A percentile compares a stretch with the other conserved stretches of the same genome.
phyloP scores from a whole-genome alignment of 441 rosid species.

The Pelargonium fulgidum region DNA sequence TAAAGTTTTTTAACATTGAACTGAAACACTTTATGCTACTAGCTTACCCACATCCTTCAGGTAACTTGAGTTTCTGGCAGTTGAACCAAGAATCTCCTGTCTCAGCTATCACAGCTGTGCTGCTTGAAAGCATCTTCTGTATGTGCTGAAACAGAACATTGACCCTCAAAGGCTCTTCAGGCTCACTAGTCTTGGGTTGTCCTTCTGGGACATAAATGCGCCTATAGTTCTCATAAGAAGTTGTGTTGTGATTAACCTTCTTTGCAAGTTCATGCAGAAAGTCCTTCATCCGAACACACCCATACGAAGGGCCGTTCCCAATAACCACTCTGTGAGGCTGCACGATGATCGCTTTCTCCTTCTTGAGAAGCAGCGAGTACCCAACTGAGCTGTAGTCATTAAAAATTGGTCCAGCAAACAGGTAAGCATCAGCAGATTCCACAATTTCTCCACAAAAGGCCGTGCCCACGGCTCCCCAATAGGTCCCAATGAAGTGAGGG shows the following conservation, averaged over 20 bases:
- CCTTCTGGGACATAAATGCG: conserved; percentile 79
- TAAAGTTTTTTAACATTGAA: too few species aligned
- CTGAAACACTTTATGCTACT: too few species aligned
- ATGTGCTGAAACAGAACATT: conserved; percentile 71
- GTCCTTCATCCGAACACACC: conserved; percentile 81
- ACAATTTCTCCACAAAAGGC: conserved; percentile 80
- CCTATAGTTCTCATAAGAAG: conserved; percentile 65
- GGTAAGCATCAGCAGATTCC: conserved; percentile 83
- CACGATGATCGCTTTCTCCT: conserved; percentile 72
- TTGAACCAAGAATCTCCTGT: conserved; percentile 97
- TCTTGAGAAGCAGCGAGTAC: conserved; percentile 85
- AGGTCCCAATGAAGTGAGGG: conserved; percentile 43
- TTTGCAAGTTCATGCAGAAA: conserved; percentile 53
- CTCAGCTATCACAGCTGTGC: conserved; percentile 79
- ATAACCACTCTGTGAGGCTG: conserved; percentile 72
- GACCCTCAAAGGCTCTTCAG: conserved; percentile 57
- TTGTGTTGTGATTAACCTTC: conserved; percentile 45
- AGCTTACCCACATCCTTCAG: conserved; percentile 69
- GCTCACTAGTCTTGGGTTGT: conserved; percentile 42
- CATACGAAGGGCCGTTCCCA: conserved; percentile 75
- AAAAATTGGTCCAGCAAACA: conserved; percentile 86
- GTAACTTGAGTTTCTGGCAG: conserved; percentile 84
- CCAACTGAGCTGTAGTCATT: conserved; percentile 90
- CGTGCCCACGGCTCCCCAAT: conserved; percentile 87
- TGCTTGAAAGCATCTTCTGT: conserved; percentile 67